Base-by-base conservation (phyloP, 805 yeast genomes). In the Candida vaughaniae region DNA sequence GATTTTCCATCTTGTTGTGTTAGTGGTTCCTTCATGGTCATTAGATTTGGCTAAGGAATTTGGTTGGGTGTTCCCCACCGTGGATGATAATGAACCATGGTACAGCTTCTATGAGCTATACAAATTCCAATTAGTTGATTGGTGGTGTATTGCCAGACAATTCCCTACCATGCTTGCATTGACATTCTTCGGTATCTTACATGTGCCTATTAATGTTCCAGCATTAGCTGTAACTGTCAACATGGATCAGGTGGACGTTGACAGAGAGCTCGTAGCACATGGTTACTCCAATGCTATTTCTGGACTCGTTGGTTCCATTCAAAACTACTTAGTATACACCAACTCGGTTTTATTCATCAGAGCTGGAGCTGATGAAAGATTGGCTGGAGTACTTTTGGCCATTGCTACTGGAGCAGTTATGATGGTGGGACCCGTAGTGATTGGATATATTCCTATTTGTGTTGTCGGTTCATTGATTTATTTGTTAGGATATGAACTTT, bases 151-250 rank as follows among this genome's bases (percentile, higher is more conserved):
- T 17, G 32, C 78, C 2, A 64, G 72, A 36, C 87, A 89, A 52
- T 43, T 89, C 14, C 99, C 99, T 5, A 84, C 95, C 2, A 93
- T 93, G 96, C 64, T 91, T 38, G 99, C 99, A 0, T 69, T 93
- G 46, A 90, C 98, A 0, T 93, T 93, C 56, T 93, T 93, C 53
- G 99, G 99, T 9, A 84, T 93, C 26, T 65, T 93, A 38, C 99
- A 93, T 52, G 99, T 93, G 8, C 99, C 99, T 3, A 93, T 93
- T 42, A 93, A 93, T 56, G 97, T 93, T 10, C 99, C 99, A 1
- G 98, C 99, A 0, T 70, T 93, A 31, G 97, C 98, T 0, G 93
- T 90, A 12, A 84, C 95, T 5, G 75, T 87, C 1, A 86, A 87
- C 3, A 82, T 85, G 75, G 93, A 85, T 58, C 81, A 82, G 39